Base-by-base conservation (phyloP, 2,329 filamentous ascomycete species). In the Sporothrix pallida region DNA sequence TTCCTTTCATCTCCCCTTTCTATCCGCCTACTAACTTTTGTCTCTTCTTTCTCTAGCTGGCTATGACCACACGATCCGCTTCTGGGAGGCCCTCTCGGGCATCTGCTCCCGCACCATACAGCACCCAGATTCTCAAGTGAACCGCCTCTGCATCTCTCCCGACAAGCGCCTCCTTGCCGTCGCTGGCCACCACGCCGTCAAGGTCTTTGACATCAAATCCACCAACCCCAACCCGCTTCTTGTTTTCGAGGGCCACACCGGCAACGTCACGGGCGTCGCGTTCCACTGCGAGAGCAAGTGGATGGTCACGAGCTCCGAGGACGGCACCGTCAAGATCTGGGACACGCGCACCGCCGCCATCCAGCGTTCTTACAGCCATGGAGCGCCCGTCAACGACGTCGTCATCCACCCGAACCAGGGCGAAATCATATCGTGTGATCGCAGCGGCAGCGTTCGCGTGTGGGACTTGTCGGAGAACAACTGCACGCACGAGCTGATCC, bases 381-480 rank as follows among this genome's bases (percentile, higher is more conserved):
- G 92, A 71, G 91, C 90, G 48, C 91, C 96, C 0, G 96, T 95
- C 71, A 99, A 98, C 80, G 96, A 99, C 82, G 96, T 99, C 9
- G 96, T 98, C n/a, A 99, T 99, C 73, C 96, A 99, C 81, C 96
- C 96, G 0, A 99, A 99, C 80, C 96, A 99, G 84, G 96, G 95
- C 75, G 96, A 99, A 84, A 92, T 99, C 75, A 97, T 99, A 80
- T 97, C 93, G 81, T 98, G 95, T 81, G 96, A 99, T 81, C 90
- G 95, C 48, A 91, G 92, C 67, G 96, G 96, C 67, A 97, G 94
- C 81, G 94, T 99, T 75, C 88, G 95, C 56, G 93, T 99, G 76
- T 99, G 96, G 96, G 96, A 99, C 80, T 83, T 99, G 73, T 94
- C 94, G 9, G 95, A 98, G 87, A 98, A 98, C 81, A 97, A 94